phyloP scores from a whole-genome alignment of 345 rosid species.

The Murraya paniculata region DNA sequence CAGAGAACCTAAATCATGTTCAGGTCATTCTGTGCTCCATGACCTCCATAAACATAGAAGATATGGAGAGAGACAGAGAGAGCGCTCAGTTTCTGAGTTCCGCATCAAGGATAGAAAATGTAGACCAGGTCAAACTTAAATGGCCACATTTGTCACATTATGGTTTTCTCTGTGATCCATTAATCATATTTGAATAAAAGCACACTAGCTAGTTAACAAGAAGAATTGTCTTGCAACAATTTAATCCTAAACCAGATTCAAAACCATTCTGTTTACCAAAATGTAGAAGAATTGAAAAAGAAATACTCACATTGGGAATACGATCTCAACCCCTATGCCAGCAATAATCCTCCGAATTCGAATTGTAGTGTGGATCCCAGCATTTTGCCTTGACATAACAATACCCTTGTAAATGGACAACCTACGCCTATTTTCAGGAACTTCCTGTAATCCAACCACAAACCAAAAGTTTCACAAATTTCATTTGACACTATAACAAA shows the following conservation, averaged over 20 bases:
- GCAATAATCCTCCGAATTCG: slow-evolving; percentile 83
- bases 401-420: slow-evolving; percentile 81
- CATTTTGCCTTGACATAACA: slow-evolving; percentile 80
- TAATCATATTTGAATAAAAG: not conserved
- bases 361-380: slow-evolving; percentile 85
- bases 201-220: not conserved
- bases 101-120: not conserved
- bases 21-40: not conserved
- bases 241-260: not conserved
- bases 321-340: slow-evolving; percentile 76
- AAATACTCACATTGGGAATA: slow-evolving; percentile 63
- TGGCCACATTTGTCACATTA: not conserved
- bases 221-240: not conserved
- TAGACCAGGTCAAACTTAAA: not conserved
- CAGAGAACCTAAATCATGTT: not conserved
- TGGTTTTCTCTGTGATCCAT: not conserved
- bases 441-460: slow-evolving; percentile 52
- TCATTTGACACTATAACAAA: not conserved
- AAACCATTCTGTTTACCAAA: not conserved
- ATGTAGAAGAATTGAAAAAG: not conserved
- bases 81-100: not conserved
- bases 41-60: not conserved
- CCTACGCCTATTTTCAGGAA: slow-evolving; percentile 75
- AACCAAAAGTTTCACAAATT: slow-evolving; percentile 14
- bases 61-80: not conserved